Base-by-base conservation (phyloP, 805 yeast species). In the Barnettozyma wickerhamii region DNA sequence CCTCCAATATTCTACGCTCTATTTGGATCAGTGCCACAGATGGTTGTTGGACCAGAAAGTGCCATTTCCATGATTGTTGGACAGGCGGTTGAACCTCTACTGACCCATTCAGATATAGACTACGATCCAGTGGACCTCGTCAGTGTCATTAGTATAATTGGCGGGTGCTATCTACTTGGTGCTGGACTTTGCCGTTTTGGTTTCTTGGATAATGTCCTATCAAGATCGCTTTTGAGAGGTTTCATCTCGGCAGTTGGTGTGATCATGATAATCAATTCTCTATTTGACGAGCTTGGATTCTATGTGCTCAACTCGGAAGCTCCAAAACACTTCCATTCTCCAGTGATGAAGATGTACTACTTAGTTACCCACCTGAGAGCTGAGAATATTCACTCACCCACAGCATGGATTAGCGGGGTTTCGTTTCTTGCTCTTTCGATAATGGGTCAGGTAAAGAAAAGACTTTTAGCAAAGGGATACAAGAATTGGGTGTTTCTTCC, bases 31-130 rank as follows among this genome's bases (percentile, higher is more conserved):
- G 95, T 88, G 1, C 96, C 96, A 0, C 82, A 81, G 44, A 77
- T 89, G 83, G 79, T 88, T 30, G 95, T 89, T 15, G 96, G 96
- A 0, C 96, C 96, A 1, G 95, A 89, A 59, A 90, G 91, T 15
- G 90, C 95, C 1, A 79, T 87, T 7, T 85, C 95, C 0, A 67
- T 90, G 51, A 79, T 89, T 12, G 79, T 84, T 19, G 96, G 96
- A 2, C 91, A 84, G 51, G 78, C 83, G 0, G 76, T 86, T 9
- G 84, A 81, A 44, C 75, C 71, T n/a, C 58, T 71, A 34, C 51
- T 71, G 19, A 69, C 65, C 18, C 78, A 66, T 49, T 64, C 65
- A 45, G 64, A 52, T 10, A 19, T 15, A 27, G 64, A 60, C 19
- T 51, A 75, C 10, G 65, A 65, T 33, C 66, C 77, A 0, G 69